Conservation (phyloP, 257 asterid genomes). For the Solanum peruvianum region DNA sequence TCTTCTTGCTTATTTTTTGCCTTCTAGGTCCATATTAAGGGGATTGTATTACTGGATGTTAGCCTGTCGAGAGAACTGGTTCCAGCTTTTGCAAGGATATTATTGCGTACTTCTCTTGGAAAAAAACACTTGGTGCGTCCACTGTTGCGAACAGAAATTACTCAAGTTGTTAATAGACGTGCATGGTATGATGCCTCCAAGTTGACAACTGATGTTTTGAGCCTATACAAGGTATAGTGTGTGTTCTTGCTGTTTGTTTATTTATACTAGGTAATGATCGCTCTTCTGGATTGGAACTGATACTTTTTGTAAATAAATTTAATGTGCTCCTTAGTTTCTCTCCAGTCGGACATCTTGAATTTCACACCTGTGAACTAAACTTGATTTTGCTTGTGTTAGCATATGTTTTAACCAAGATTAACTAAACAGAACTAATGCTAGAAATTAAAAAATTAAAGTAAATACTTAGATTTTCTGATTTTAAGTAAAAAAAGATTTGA, state of each 20-base stretch:
- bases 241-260: not conserved
- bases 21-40: constrained; percentile 74
- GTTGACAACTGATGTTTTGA: constrained; percentile 61
- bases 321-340: not conserved
- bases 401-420: not conserved
- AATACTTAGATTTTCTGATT: not conserved
- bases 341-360: not conserved
- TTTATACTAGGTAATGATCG: not conserved
- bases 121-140: constrained; percentile 87
- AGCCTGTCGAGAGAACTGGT: constrained; percentile 73
- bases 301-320: not conserved
- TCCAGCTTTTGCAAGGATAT: constrained; percentile 65
- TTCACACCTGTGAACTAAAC: not conserved
- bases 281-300: not conserved
- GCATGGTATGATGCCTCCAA: constrained; percentile 94
- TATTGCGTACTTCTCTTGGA: constrained; percentile 78
- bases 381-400: not conserved
- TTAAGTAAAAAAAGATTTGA: not conserved
- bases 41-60: constrained; percentile 57
- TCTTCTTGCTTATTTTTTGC: not conserved
- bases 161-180: constrained; percentile 86
- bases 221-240: constrained; percentile 67
- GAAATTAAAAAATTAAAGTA: not conserved
- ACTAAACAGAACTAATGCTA: not conserved
- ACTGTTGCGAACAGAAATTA: constrained; percentile 77